Evolutionary conservation across 768 basidiomycete genomes (phyloP).

Genomic region (Pulveroboletus sp.): DNA sequence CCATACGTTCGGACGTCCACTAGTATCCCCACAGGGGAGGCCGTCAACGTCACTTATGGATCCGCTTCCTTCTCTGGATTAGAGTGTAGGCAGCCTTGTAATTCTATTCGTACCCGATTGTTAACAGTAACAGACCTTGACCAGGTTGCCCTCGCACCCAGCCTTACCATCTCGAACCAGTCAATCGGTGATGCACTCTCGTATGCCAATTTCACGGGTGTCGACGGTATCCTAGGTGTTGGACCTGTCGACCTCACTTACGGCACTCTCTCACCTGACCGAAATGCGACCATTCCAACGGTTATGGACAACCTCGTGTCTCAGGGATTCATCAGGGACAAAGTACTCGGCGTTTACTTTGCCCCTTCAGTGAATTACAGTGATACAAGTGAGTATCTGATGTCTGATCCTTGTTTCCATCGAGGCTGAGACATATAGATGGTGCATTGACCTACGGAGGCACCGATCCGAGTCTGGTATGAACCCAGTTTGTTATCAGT

Average conservation of each 20-base stretch:
- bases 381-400: constrained; percentile 12
- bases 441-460: constrained; percentile 29
- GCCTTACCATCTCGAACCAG: constrained; percentile 25
- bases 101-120: neutral
- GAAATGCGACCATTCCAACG: constrained; percentile 16
- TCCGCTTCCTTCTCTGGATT: constrained; percentile 24
- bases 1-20: constrained; percentile 20
- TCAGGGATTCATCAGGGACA: constrained; percentile 13
- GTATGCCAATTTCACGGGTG: constrained; percentile 12
- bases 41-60: constrained; percentile 11
- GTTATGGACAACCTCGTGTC: constrained; percentile 23
- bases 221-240: constrained; percentile 27
- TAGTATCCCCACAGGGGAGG: constrained; percentile 22
- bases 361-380: constrained; percentile 16
- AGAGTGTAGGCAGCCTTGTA: constrained; percentile 25
- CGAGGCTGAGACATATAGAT: constrained; percentile 7
- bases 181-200: constrained; percentile 25
- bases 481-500: neutral
- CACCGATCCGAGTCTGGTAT: constrained; percentile 13
- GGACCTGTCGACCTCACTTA: constrained; percentile 21
- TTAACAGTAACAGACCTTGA: constrained; percentile 18
- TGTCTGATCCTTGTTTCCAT: too few species aligned
- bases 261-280: constrained; percentile 1
- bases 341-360: constrained; percentile 21
- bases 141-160: constrained; percentile 20